Evolutionary conservation across 2,329 filamentous ascomycete genomes (phyloP), one percentile per base, ranked within the genome.

Genomic region (Apiospora arundinis): DNA sequence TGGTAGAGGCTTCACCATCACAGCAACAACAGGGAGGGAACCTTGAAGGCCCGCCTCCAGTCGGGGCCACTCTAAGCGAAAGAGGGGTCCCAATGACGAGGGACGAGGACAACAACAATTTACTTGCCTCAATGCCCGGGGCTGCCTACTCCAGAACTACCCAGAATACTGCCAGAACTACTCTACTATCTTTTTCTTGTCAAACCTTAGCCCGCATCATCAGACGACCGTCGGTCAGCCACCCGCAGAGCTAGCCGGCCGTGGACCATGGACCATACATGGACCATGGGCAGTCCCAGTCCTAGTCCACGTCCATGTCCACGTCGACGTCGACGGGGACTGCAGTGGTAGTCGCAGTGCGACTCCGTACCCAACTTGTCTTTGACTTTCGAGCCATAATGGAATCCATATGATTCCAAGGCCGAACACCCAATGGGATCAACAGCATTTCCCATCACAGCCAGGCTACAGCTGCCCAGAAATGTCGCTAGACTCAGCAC

Each of bases 81-180:
- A 60, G 52, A 60, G 52, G 52, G 52, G 52, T 21, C 52, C 28
- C 52, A 60, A 60, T 60, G 52, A 60, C 52, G 52, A 60, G 52
- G 25, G 52, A 25, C 49, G 32, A 60, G 52, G 52, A 37, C 25
- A 60, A 32, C 25, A 18, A 8, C 52, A 60, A 60, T 60, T 60
- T 60, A 60, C 52, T 18, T 60, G 52, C 4, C 52, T 60, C 52
- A 60, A 37, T 60, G 52, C 52, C 25, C 14, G 52, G 32, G 16
- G 28, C 52, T 21, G 7, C 16, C 28, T 21, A 37, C 52, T 32
- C n/a, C n/a, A n/a, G n/a, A n/a, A n/a, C n/a, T n/a, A n/a, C n/a
- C n/a, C n/a, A n/a, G n/a, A n/a, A n/a, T n/a, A n/a, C n/a, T n/a
- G n/a, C 52, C 28, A 8, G 7, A 2, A 12, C 48, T 52, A 28